These are phyloP conservation scores for Pistacia vera DNA, from an alignment of 345 rosid species.

Conservation along the genomic window DNA sequence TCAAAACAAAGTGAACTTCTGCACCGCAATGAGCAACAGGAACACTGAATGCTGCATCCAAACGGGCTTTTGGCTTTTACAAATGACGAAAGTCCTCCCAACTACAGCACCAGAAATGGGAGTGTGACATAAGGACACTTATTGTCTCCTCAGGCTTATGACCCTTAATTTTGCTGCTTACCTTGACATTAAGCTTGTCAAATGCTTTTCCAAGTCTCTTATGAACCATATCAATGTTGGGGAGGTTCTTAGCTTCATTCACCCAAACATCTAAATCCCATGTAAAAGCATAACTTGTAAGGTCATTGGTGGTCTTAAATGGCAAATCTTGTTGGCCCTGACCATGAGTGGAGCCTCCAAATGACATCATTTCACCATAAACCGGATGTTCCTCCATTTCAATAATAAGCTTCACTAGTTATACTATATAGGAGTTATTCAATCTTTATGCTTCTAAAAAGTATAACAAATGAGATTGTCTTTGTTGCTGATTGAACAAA, in stretches of 20 bases:
- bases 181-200: slow-evolving; percentile 39
- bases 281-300: slow-evolving; percentile 45
- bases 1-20: slow-evolving; percentile 58
- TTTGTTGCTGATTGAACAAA: neutral
- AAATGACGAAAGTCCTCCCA: slow-evolving; percentile 73
- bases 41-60: slow-evolving; percentile 81
- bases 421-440: neutral
- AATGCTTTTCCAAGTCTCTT: slow-evolving; percentile 58
- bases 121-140: slow-evolving; percentile 76
- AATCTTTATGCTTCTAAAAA: neutral
- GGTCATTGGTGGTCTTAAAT: slow-evolving; percentile 47
- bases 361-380: slow-evolving; percentile 46
- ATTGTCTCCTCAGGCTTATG: slow-evolving; percentile 56
- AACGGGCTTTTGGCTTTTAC: slow-evolving; percentile 61
- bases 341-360: slow-evolving; percentile 68
- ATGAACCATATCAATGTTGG: slow-evolving; percentile 28
- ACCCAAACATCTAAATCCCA: slow-evolving; percentile 44
- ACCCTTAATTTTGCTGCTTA: slow-evolving; percentile 49
- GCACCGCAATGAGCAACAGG: slow-evolving; percentile 45
- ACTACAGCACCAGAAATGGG: slow-evolving; percentile 65
- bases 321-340: slow-evolving; percentile 57
- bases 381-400: slow-evolving; percentile 42
- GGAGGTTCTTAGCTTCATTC: slow-evolving; percentile 73
- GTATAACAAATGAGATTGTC: neutral
- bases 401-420: neutral